Conservation (phyloP, 768 basidiomycete genomes). For the Phaffia australis region DNA sequence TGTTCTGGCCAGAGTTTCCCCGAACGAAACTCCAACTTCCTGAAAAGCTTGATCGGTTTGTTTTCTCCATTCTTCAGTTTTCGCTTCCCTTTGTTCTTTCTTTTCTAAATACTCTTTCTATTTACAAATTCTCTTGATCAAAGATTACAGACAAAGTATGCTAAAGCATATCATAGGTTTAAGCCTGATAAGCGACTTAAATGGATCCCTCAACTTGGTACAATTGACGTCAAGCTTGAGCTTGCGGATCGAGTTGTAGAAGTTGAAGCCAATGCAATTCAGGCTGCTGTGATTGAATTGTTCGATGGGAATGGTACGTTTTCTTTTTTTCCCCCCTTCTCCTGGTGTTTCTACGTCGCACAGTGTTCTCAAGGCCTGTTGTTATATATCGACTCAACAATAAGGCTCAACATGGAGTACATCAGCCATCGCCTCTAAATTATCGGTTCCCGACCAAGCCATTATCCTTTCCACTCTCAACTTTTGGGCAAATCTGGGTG, state of each 20-base stretch:
- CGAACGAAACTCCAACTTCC: slow-evolving; percentile 64
- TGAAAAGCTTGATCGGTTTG: slow-evolving; percentile 69
- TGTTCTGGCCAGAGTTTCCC: slow-evolving; percentile 89
- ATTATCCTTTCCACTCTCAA: slow-evolving; percentile 26
- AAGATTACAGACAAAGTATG: slow-evolving; percentile 44
- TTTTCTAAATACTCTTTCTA: not conserved
- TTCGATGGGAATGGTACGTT: slow-evolving; percentile 46
- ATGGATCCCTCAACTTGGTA: slow-evolving; percentile 84
- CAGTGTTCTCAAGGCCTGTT: too few species aligned
- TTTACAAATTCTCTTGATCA: slow-evolving; percentile 5
- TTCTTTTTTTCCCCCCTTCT: not conserved
- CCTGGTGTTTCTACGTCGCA: not conserved
- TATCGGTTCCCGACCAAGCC: slow-evolving; percentile 10
- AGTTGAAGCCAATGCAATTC: slow-evolving; percentile 69
- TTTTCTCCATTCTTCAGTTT: slow-evolving; percentile 6
- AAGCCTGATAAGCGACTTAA: slow-evolving; percentile 86
- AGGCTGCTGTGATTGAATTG: slow-evolving; percentile 80
- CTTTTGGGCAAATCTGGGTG: slow-evolving; percentile 28
- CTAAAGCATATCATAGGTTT: slow-evolving; percentile 62
- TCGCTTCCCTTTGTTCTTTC: not conserved
- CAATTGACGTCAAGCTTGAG: slow-evolving; percentile 65
- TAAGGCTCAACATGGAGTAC: slow-evolving; percentile 19
- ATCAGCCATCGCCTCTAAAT: not conserved
- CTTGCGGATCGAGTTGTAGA: slow-evolving; percentile 67
- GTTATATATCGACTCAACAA: not conserved